Conservation (phyloP, 1,284 basidiomycete genomes). For the Lentinula novae-zelandiae region DNA sequence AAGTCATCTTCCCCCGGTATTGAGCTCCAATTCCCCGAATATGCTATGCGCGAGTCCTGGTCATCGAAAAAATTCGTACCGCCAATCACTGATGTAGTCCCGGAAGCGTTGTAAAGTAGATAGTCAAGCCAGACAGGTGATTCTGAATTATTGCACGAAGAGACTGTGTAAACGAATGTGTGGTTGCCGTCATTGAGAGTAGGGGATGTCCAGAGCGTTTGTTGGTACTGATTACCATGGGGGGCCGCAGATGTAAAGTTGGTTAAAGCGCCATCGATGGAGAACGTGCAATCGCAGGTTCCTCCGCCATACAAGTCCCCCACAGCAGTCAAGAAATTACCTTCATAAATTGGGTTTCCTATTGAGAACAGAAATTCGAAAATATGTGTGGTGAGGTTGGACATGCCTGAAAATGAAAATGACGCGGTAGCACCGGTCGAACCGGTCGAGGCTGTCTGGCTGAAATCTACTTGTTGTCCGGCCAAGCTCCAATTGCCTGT, state of each 20-base stretch:
- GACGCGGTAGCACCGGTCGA: constrained; percentile 18
- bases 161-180: constrained; percentile 20
- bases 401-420: constrained; percentile 22
- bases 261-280: constrained; percentile 19
- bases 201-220: constrained; percentile 19
- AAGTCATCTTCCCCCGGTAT: constrained; percentile 19
- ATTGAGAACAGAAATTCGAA: not conserved
- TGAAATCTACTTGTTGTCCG: constrained; percentile 17
- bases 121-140: constrained; percentile 23
- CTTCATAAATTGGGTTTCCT: not conserved
- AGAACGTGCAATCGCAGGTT: constrained; percentile 19
- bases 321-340: constrained; percentile 19
- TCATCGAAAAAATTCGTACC: constrained; percentile 22
- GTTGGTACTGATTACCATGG: constrained; percentile 15
- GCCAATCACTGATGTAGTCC: constrained; percentile 13
- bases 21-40: constrained; percentile 18
- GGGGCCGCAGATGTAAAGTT: constrained; percentile 17
- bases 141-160: constrained; percentile 15
- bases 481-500: constrained; percentile 20
- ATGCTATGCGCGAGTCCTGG: constrained; percentile 15
- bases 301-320: constrained; percentile 19
- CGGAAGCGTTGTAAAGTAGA: constrained; percentile 20
- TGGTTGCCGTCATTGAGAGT: constrained; percentile 19
- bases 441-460: constrained; percentile 19
- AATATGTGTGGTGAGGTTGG: not conserved